phyloP scores from a whole-genome alignment of 768 basidiomycete species.

The Neoboletus brunneissimus region DNA sequence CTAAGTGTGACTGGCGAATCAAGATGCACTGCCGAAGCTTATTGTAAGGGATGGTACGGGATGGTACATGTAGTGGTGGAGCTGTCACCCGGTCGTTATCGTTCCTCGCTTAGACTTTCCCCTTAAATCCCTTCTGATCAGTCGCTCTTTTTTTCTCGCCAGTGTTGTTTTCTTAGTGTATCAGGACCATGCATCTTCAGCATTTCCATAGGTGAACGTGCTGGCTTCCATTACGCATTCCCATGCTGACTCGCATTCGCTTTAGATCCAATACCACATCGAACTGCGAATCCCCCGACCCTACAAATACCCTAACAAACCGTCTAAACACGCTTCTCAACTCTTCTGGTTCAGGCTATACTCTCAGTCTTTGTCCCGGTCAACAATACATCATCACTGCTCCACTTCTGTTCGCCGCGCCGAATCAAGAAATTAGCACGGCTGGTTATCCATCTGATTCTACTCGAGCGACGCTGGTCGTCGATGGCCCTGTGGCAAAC shows the following conservation, averaged over 20 bases:
- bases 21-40: neutral
- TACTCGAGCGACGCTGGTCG: constrained; percentile 65
- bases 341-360: constrained; percentile 63
- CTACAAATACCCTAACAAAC: constrained; percentile 59
- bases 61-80: neutral
- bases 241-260: constrained; percentile 1
- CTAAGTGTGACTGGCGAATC: neutral
- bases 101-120: neutral
- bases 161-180: neutral
- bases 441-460: constrained; percentile 68
- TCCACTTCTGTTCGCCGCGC: constrained; percentile 62
- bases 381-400: constrained; percentile 61
- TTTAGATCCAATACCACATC: constrained; percentile 4
- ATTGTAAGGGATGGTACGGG: neutral
- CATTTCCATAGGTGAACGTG: constrained; percentile 10
- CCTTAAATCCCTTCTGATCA: neutral
- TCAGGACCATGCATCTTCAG: constrained; percentile 16
- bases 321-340: constrained; percentile 64
- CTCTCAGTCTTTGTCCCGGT: constrained; percentile 62
- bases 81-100: neutral
- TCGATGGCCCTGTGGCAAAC: constrained; percentile 60
- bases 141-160: neutral
- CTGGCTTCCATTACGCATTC: neutral
- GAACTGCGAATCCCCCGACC: constrained; percentile 44
- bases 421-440: constrained; percentile 81